Evolutionary conservation across 2,329 filamentous ascomycete species (phyloP).

Genomic region (Fusarium bulbicola): DNA sequence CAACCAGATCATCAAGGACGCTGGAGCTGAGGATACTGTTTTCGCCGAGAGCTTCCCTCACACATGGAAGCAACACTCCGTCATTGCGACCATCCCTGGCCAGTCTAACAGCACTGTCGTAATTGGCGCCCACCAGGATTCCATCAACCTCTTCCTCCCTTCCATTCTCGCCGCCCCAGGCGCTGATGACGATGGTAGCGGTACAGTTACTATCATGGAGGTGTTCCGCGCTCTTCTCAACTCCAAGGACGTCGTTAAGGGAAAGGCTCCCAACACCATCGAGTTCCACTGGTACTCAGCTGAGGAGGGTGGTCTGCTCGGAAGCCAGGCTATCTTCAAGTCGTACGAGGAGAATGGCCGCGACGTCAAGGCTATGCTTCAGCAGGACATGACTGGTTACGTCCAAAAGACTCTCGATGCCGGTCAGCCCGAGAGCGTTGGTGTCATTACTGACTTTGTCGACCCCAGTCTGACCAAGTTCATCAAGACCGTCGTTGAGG

Average conservation of each 20-base stretch:
- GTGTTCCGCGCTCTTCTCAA: conserved; percentile 83
- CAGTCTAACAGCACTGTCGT: conserved; percentile 85
- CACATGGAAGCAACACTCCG: conserved; percentile 87
- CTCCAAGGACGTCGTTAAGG: conserved; percentile 73
- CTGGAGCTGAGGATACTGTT: conserved; percentile 75
- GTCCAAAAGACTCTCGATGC: conserved; percentile 83
- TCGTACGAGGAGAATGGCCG: conserved; percentile 77
- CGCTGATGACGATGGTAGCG: conserved; percentile 94
- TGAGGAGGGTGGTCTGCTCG: conserved; percentile 87
- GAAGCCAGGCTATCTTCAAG: conserved; percentile 89
- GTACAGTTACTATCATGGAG: conserved; percentile 94
- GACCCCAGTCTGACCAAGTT: conserved; percentile 84
- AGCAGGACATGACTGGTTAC: conserved; percentile 98
- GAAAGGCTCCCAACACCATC: conserved; percentile 82
- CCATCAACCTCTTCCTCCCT: conserved; percentile 91
- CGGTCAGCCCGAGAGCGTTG: conserved; percentile 84
- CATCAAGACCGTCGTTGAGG: conserved; percentile 86
- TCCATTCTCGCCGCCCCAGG: conserved; percentile 86
- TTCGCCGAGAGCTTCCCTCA: conserved; percentile 80
- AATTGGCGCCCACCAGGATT: conserved; percentile 93
- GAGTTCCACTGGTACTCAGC: conserved; percentile 98
- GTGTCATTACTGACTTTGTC: conserved; percentile 93
- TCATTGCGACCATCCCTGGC: conserved; percentile 92
- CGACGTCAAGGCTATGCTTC: conserved; percentile 93
- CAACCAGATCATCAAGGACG: conserved; percentile 72